Percentiles rank a stretch among this genome's conserved stretches.
Evolutionary conservation across 225 moss, liverwort and hornwort species (phyloP).

Genomic region (Pseudisothecium myosuroides): DNA sequence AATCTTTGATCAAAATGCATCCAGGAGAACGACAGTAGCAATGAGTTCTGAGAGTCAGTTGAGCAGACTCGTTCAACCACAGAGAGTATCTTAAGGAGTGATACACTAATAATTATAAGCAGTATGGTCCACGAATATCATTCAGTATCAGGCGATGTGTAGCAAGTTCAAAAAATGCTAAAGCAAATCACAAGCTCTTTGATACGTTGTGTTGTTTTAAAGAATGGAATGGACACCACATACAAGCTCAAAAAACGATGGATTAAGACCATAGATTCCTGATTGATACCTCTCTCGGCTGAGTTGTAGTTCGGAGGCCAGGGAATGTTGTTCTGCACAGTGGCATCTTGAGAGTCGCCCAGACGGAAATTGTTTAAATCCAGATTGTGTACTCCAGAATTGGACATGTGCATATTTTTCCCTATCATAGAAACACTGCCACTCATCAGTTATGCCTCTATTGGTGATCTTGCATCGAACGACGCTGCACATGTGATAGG

Average conservation of each 20-base stretch:
- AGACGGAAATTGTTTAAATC: slow-evolving; percentile 11
- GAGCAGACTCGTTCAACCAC: not conserved
- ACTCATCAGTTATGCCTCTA: slow-evolving; percentile 2
- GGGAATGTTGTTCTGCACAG: slow-evolving; percentile 7
- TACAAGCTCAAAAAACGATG: not conserved
- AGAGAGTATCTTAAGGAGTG: not conserved
- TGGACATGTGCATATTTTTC: slow-evolving; percentile 2
- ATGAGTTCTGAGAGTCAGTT: not conserved
- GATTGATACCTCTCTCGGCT: slow-evolving; percentile 18
- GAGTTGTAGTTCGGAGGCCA: slow-evolving; percentile 27
- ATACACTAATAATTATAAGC: not conserved
- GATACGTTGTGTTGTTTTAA: not conserved
- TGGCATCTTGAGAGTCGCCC: not conserved
- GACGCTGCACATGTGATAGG: not conserved
- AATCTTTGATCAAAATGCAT: not conserved
- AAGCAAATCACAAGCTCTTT: not conserved
- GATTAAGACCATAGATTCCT: not conserved
- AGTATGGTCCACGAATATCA: not conserved
- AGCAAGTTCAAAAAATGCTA: not conserved
- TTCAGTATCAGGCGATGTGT: not conserved
- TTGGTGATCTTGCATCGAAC: not conserved
- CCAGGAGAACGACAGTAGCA: not conserved
- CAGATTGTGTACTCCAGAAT: slow-evolving; percentile 3
- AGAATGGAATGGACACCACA: not conserved
- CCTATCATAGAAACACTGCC: not conserved